phyloP scores from a whole-genome alignment of 257 asterid species.

The Fraxinus anomala region DNA sequence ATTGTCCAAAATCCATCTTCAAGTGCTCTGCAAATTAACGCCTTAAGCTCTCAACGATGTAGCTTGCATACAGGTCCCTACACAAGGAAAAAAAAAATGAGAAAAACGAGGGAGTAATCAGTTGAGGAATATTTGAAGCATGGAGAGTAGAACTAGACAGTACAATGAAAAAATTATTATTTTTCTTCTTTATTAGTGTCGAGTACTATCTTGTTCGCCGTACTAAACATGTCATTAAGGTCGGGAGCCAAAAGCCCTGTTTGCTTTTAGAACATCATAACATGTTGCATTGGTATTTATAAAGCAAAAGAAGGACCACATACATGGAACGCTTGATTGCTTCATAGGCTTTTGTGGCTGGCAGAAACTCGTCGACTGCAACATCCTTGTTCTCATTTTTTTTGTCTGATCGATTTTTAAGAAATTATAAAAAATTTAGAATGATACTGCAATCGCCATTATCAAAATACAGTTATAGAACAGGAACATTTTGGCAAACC shows the following conservation, averaged over 20 bases:
- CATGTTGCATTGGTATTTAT: neutral
- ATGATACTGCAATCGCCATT: neutral
- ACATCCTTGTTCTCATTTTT: conserved; percentile 96
- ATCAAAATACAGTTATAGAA: neutral
- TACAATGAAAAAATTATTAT: too few species aligned
- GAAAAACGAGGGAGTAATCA: neutral
- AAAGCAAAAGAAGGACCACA: conserved; percentile 30
- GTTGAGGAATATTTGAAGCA: neutral
- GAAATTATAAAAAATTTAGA: conserved; percentile 15
- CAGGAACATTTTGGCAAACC: neutral
- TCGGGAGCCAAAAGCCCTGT: neutral
- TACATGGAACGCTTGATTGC: conserved; percentile 86
- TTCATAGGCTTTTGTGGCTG: conserved; percentile 69
- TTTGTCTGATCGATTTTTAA: conserved; percentile 62
- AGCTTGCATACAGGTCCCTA: conserved; percentile 83
- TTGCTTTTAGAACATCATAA: neutral
- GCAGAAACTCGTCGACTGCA: conserved; percentile 79
- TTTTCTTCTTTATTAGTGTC: too few species aligned
- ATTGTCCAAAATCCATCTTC: conserved; percentile 15
- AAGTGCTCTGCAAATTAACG: conserved; percentile 42
- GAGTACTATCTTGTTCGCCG: neutral
- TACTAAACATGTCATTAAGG: neutral
- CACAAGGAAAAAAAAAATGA: conserved; percentile 23
- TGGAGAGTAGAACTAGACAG: too few species aligned
- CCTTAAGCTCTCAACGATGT: conserved; percentile 79